Conservation (phyloP, 2,329 filamentous ascomycete species). For the Colletotrichum paranaense region DNA sequence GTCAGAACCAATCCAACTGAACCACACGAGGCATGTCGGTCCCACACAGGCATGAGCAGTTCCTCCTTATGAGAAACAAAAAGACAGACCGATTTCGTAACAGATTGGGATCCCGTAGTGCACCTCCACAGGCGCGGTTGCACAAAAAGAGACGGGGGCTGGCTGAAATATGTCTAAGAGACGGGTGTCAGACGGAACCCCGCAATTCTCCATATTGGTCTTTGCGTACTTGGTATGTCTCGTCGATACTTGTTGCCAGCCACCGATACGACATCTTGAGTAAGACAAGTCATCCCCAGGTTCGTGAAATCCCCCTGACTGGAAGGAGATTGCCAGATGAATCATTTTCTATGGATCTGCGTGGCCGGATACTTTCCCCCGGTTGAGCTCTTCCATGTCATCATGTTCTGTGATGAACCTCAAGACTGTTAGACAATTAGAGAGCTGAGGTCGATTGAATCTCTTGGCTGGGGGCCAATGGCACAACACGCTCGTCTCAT, state of each 20-base stretch:
- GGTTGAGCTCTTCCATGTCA: not conserved
- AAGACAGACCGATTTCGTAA: not conserved
- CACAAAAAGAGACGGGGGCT: not conserved
- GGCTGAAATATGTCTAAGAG: constrained; percentile 8
- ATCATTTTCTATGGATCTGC: not conserved
- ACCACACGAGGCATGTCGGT: not conserved
- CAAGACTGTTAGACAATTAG: not conserved
- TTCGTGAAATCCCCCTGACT: not conserved
- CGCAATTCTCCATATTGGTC: constrained; percentile 11
- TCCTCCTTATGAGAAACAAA: not conserved
- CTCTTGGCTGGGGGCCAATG: constrained; percentile 1
- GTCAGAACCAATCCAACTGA: not conserved
- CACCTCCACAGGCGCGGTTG: not conserved
- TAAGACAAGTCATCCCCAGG: not conserved
- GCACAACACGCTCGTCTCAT: constrained; percentile 1
- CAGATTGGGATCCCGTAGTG: not conserved
- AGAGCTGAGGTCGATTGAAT: constrained; percentile 6
- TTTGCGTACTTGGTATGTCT: constrained; percentile 5
- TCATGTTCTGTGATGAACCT: not conserved
- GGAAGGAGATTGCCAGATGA: not conserved
- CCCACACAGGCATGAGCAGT: not conserved
- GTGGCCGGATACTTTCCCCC: not conserved
- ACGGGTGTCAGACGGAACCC: constrained; percentile 22
- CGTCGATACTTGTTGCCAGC: not conserved
- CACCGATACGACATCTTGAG: not conserved